These are phyloP conservation scores for Plenodomus lindquistii DNA, from an alignment of 2,329 filamentous ascomycete species.

Conservation along the genomic window DNA sequence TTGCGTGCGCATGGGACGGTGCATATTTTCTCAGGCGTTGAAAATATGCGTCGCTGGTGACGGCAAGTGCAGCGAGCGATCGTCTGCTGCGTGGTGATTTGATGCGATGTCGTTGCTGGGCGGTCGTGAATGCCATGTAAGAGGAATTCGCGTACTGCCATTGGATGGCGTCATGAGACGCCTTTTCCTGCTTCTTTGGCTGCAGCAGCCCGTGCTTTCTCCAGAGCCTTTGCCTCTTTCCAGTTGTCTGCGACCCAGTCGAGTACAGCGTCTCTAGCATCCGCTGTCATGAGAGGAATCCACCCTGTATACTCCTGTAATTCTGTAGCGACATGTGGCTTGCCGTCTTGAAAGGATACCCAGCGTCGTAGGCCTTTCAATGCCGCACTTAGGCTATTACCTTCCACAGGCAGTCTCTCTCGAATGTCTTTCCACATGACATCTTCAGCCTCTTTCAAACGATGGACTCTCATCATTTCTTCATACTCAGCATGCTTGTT, in stretches of 20 bases:
- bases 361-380: constrained; percentile 41
- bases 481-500: constrained; percentile 52
- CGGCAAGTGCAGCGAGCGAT: constrained; percentile 1
- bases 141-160: neutral
- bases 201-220: constrained; percentile 29
- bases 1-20: neutral
- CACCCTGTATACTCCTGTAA: constrained; percentile 26
- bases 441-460: constrained; percentile 44
- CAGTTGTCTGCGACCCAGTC: constrained; percentile 39
- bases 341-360: constrained; percentile 34
- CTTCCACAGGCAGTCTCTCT: constrained; percentile 33
- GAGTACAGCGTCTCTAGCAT: constrained; percentile 19
- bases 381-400: constrained; percentile 24
- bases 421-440: constrained; percentile 53
- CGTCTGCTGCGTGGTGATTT: neutral
- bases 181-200: constrained; percentile 12
- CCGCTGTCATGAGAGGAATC: constrained; percentile 16
- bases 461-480: constrained; percentile 41
- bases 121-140: neutral
- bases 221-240: constrained; percentile 31
- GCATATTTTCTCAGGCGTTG: neutral
- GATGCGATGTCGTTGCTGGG: neutral
- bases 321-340: constrained; percentile 18
- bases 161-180: neutral
- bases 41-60: neutral